phyloP scores from a whole-genome alignment of 257 asterid genomes.

The Scutellaria barbata region DNA sequence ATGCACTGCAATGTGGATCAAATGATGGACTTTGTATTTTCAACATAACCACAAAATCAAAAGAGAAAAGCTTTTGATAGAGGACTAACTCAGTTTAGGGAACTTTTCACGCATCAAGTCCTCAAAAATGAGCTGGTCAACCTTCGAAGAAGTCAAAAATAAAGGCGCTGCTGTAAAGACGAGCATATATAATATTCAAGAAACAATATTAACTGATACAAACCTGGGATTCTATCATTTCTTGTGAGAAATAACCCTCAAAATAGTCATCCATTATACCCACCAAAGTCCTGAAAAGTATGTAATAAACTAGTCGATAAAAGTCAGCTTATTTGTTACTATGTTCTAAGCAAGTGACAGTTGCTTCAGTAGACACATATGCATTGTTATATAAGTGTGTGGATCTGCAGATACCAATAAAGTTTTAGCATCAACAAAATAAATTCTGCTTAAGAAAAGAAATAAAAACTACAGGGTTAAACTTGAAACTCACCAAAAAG shows the following conservation, averaged over 20 bases:
- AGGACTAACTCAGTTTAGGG: constrained; percentile 80
- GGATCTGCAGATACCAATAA: constrained; percentile 17
- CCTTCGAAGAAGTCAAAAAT: constrained; percentile 47
- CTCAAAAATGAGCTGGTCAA: constrained; percentile 95
- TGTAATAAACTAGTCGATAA: constrained; percentile 43
- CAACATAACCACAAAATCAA: constrained; percentile 16
- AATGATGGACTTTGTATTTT: constrained; percentile 30
- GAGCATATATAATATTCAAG: constrained; percentile 19
- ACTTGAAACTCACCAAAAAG: constrained; percentile 79
- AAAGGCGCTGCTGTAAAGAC: constrained; percentile 29
- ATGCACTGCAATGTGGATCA: constrained; percentile 55
- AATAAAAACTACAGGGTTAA: neutral
- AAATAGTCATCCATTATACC: constrained; percentile 89
- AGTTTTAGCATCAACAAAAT: constrained; percentile 23
- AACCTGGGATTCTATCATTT: constrained; percentile 96
- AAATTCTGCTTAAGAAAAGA: neutral
- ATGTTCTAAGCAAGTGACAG: constrained; percentile 18
- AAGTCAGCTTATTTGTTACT: constrained; percentile 35
- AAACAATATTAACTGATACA: constrained; percentile 32
- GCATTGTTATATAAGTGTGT: constrained; percentile 26
- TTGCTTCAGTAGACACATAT: constrained; percentile 10
- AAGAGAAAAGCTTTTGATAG: constrained; percentile 22
- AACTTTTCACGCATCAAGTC: constrained; percentile 88
- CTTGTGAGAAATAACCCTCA: constrained; percentile 86
- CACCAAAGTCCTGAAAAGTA: constrained; percentile 81